Base-by-base conservation (phyloP, 331 rosid species). In the Pyracantha coccinea region DNA sequence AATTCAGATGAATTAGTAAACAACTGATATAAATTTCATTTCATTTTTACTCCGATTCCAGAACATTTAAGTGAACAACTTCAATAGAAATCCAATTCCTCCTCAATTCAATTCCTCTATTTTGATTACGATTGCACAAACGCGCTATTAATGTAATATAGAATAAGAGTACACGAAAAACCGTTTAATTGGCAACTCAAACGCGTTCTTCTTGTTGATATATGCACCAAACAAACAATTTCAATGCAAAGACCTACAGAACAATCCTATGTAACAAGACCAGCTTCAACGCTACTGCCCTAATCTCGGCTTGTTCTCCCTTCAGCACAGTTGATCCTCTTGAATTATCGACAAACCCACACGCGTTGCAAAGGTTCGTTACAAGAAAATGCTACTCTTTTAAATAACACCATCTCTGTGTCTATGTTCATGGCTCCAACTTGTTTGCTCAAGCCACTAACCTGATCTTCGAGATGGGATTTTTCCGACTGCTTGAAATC, bases 371-470 rank as follows among this genome's bases (percentile, higher is more conserved):
- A 14, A 60, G 66, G 47, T 41, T 41, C 4, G 47, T 60, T 25
- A 24, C 7, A 2, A 60, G 16, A 25, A 27, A 5, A 5, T 60
- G 66, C 32, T 14, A 60, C 66, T 3, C 66, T 60, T 60, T 60
- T 60, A 7, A 77, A 76, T 61, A 63, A 12, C 73, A 79, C 79
- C 11, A 57, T 71, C 86, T 78, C 77, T 10, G 58, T 47, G 47
- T 59, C 65, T 44, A 89, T 77, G 73, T 80, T 82, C 77, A 86
- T 60, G 13, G 77, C 82, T 72, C 59, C 88, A 23, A 86, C 78
- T 82, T 85, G 80, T 68, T 83, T 69, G 78, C 78, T 84, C 85
- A 89, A 75, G 83, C 78, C 55, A 76, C 82, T 81, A 80, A 83
- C 70, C 76, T 78, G 84, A 79, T 83, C 66, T 74, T 84, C 89